These are phyloP conservation scores for Myriangium duriaei DNA, from an alignment of 2,329 filamentous ascomycete genomes.

Conservation along the genomic window DNA sequence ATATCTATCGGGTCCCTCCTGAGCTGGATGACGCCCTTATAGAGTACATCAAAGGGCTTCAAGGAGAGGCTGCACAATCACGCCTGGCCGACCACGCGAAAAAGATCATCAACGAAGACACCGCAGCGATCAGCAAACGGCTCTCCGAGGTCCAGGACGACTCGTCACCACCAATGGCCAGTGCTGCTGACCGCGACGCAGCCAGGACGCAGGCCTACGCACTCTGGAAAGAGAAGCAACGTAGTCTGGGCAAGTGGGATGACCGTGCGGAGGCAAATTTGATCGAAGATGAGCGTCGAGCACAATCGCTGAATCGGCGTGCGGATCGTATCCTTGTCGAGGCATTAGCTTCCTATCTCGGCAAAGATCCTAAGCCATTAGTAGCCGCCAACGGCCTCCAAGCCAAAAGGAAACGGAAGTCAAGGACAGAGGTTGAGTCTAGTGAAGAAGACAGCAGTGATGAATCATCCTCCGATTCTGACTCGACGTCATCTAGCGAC, in stretches of 20 bases:
- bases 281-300: constrained; percentile 21
- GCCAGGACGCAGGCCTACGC: constrained; percentile 20
- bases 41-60: constrained; percentile 66
- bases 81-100: constrained; percentile 55
- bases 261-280: neutral
- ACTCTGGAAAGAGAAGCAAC: neutral
- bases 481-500: constrained; percentile 3
- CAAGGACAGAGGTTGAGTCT: constrained; percentile 21
- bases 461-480: neutral
- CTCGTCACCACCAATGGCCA: constrained; percentile 25
- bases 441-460: constrained; percentile 11
- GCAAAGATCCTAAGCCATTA: neutral
- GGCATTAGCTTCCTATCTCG: constrained; percentile 8
- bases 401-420: constrained; percentile 19
- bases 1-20: constrained; percentile 56
- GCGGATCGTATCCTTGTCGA: constrained; percentile 15
- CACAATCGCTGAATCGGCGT: constrained; percentile 20
- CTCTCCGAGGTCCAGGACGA: constrained; percentile 9
- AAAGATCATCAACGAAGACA: constrained; percentile 42
- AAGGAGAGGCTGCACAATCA: constrained; percentile 56
- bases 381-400: neutral
- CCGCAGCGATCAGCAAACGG: constrained; percentile 3
- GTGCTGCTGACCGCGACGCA: constrained; percentile 22
- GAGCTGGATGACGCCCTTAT: constrained; percentile 57
- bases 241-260: constrained; percentile 20